A percentile compares a stretch with the other conserved stretches of the same genome.
Evolutionary conservation across 2,329 filamentous ascomycete genomes (phyloP).

Genomic region (Fusarium foetens): DNA sequence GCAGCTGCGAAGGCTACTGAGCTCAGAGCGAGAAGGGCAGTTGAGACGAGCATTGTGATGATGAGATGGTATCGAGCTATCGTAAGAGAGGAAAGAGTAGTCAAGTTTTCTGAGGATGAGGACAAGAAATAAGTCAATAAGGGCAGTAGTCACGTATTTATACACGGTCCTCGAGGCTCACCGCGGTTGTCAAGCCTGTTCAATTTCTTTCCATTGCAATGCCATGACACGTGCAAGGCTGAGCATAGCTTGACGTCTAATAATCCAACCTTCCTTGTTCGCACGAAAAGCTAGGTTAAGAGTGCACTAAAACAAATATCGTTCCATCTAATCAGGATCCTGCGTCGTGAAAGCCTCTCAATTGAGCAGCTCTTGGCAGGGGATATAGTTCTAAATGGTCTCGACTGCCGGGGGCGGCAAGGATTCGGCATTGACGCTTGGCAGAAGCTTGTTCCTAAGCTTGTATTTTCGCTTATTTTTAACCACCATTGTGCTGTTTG

Average conservation of each 20-base stretch:
- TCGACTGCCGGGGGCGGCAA: neutral
- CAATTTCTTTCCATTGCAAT: neutral
- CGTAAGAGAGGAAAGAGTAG: rapidly evolving
- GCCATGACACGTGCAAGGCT: neutral
- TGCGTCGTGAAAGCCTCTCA: too few relatives aligned
- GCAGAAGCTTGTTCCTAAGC: neutral
- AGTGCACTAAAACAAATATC: neutral
- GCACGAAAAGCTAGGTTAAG: rapidly evolving
- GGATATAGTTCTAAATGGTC: neutral
- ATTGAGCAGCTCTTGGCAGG: neutral
- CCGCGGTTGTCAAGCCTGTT: neutral
- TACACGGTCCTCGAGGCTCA: neutral
- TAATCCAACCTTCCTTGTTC: neutral
- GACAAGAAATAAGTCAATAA: rapidly evolving
- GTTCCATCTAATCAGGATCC: neutral
- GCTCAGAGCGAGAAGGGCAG: neutral
- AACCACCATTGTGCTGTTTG: neutral
- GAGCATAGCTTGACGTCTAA: neutral
- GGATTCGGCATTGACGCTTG: neutral
- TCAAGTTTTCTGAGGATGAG: neutral
- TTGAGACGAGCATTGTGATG: neutral
- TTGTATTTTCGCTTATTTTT: neutral
- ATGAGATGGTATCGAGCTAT: rapidly evolving
- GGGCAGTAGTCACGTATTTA: neutral
- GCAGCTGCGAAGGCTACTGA: neutral